Evolutionary conservation across 176 grass and related monocot species (phyloP).

Genomic region (Zea luxurians): DNA sequence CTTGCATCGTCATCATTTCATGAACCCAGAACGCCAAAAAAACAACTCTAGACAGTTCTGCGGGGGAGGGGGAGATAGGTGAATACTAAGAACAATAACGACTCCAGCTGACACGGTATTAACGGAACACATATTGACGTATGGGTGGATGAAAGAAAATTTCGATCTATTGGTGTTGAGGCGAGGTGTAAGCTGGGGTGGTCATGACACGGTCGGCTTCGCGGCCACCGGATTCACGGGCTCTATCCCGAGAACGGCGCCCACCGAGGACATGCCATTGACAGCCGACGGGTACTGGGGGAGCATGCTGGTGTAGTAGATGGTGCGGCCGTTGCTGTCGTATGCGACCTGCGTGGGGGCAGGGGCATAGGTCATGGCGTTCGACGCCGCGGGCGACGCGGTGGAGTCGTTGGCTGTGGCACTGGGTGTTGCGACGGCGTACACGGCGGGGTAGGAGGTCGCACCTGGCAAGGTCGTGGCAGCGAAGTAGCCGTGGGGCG

Average conservation of each 20-base stretch:
- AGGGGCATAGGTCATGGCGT: constrained; percentile 34
- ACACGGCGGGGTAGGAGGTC: constrained; percentile 41
- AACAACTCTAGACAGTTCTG: too few relatives aligned
- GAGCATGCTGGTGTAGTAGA: constrained; percentile 79
- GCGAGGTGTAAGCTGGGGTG: not conserved
- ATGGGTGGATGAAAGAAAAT: constrained; percentile 46
- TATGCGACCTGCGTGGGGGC: constrained; percentile 53
- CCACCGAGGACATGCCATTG: constrained; percentile 41
- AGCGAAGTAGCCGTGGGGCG: constrained; percentile 67
- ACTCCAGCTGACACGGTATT: constrained; percentile 47
- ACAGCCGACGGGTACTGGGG: constrained; percentile 59
- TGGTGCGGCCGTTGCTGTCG: constrained; percentile 67
- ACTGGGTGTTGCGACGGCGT: constrained; percentile 50
- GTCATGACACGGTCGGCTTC: constrained; percentile 77
- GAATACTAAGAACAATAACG: constrained; percentile 48
- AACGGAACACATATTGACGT: constrained; percentile 50
- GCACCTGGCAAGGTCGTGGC: constrained; percentile 38
- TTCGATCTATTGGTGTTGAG: constrained; percentile 46
- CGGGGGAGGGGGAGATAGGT: constrained; percentile 35
- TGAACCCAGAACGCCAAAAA: constrained; percentile 15
- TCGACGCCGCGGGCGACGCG: constrained; percentile 14
- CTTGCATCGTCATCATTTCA: constrained; percentile 28
- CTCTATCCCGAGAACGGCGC: constrained; percentile 33
- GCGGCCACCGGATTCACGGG: constrained; percentile 54
- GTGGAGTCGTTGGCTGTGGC: constrained; percentile 33